A percentile compares a stretch with the other conserved stretches of the same genome.
Conservation (phyloP, 2,329 filamentous ascomycete species). For the Cladosporium sp. region DNA sequence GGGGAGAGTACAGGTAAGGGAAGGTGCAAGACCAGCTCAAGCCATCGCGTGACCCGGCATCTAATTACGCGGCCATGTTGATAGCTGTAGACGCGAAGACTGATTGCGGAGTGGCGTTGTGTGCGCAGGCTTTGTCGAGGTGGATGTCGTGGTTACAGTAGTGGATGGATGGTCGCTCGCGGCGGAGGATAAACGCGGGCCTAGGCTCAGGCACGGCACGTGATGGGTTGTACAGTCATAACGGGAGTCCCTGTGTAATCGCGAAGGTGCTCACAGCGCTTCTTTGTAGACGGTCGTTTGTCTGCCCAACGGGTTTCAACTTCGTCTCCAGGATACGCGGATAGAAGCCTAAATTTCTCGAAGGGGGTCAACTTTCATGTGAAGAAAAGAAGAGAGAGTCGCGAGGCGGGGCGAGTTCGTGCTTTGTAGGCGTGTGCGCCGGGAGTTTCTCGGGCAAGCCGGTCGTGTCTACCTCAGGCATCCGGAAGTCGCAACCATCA, state of each 20-base stretch:
- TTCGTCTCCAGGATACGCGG: conserved; percentile 26
- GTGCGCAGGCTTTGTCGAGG: too few species aligned
- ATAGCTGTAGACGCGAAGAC: conserved; percentile 12
- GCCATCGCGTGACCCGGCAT: conserved; percentile 29
- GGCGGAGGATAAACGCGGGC: neutral
- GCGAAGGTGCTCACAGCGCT: conserved; percentile 21
- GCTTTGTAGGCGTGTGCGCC: neutral
- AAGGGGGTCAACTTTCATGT: conserved; percentile 51
- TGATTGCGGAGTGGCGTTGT: too few species aligned
- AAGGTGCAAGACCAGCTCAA: conserved; percentile 10
- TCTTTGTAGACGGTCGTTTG: conserved; percentile 28
- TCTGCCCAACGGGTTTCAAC: conserved; percentile 53
- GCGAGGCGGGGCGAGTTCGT: neutral
- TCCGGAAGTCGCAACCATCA: neutral
- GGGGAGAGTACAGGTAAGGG: neutral
- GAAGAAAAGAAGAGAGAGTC: conserved; percentile 34
- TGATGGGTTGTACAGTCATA: conserved; percentile 18
- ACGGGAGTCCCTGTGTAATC: conserved; percentile 28
- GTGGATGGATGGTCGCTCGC: neutral
- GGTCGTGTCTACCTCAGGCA: neutral
- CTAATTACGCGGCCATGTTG: conserved; percentile 38
- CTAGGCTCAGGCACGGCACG: conserved; percentile 3
- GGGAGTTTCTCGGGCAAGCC: too few species aligned
- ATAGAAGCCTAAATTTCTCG: conserved; percentile 26
- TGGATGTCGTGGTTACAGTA: neutral